Evolutionary conservation across 495 filamentous ascomycete genomes (phyloP), one percentile per base, ranked within the genome.

Genomic region (Xylaria palmicola): DNA sequence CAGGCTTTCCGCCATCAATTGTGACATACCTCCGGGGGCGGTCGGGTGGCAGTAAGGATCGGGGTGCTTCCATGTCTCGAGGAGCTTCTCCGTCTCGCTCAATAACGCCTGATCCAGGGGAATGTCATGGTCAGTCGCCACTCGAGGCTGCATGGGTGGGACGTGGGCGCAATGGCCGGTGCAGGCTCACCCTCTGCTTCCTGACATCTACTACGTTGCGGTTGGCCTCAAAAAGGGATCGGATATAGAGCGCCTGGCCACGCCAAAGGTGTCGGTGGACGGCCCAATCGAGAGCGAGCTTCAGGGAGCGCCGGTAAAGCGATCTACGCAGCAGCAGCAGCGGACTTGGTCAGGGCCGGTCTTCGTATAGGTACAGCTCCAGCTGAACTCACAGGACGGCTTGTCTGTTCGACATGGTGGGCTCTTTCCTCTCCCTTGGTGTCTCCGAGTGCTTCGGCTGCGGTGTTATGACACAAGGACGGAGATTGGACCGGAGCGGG

Each of bases 31-130:
- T 83, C 94, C 94, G 17, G 94, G 94, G 12, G 94, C 93, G 17
- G 91, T 93, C 7, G 94, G 94, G 49, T 86, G 83, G 57, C 81
- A 75, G 71, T 96, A 98, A 29, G 93, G 92, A 71, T 99, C 94
- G 3, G 94, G 94, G 70, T 99, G 95, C 74, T 97, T 97, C 92
- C 92, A 99, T 67, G 85, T 90, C 67, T 97, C 86, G 62, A 99
- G 75, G 55, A 96, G 69, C 57, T 88, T 86, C 74, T 98, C 94
- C 30, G 95, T 90, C 74, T 96, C 91, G 62, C 87, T 83, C 45
- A 98, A 77, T 49, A 99, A 70, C 24, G 82, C 85, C 93, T 97
- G 54, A 20, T 22, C 34, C 27, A 2, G 7, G 47, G 5, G 49
- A 8, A 39, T 15, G 29, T 36, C 30, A 10, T 17, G 6, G 27